Conservation (phyloP, 768 basidiomycete species). For the Favolaschia claudopus region DNA sequence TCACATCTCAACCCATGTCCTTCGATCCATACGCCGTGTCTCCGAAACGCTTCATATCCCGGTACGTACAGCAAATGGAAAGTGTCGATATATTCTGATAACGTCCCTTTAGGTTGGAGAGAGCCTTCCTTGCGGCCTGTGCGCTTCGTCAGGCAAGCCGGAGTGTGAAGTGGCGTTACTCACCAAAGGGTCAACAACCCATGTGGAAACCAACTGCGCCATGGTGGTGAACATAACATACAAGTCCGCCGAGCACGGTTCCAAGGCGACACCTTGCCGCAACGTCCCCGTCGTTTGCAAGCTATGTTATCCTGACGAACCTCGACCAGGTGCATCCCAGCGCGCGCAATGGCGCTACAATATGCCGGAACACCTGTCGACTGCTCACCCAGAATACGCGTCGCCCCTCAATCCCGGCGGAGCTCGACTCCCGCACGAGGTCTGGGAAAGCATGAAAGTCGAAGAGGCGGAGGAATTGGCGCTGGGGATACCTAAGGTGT, state of each 20-base stretch:
- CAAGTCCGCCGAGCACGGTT: neutral
- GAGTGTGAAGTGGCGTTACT: neutral
- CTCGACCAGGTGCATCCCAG: neutral
- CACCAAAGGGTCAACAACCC: neutral
- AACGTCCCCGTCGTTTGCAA: slow-evolving; percentile 11
- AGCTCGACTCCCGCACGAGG: neutral
- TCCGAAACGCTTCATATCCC: neutral
- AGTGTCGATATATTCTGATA: neutral
- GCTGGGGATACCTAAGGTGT: neutral
- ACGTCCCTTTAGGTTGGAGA: neutral
- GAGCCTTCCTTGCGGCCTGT: slow-evolving; percentile 4
- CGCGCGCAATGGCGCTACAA: slow-evolving; percentile 15
- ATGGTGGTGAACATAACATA: neutral
- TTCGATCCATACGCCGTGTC: neutral
- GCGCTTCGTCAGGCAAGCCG: neutral
- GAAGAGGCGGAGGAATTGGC: neutral
- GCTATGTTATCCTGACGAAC: neutral
- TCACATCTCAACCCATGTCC: slow-evolving; percentile 4
- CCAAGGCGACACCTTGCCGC: slow-evolving; percentile 2
- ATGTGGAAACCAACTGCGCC: neutral
- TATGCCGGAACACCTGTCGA: slow-evolving; percentile 1
- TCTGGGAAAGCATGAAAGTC: slow-evolving; percentile 5
- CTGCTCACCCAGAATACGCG: slow-evolving; percentile 6
- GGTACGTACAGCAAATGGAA: neutral
- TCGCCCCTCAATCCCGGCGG: neutral